Evolutionary conservation across 139 green algal species (phyloP).

Genomic region (Desmodesmus armatus): DNA sequence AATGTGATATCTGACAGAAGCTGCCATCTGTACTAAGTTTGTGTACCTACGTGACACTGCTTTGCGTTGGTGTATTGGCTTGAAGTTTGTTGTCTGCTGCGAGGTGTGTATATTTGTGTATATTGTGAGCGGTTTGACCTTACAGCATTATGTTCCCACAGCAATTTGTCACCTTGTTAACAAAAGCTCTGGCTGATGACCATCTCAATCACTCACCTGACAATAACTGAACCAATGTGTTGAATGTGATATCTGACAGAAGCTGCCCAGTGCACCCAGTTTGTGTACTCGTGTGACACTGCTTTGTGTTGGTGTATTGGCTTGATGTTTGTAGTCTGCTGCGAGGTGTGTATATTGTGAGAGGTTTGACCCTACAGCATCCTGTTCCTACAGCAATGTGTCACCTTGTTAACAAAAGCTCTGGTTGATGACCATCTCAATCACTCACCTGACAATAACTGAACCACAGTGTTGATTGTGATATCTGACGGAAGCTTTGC

Average conservation of each 20-base stretch:
- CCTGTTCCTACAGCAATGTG: too few species aligned
- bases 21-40: too few species aligned
- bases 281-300: too few species aligned
- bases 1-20: conserved; percentile 44
- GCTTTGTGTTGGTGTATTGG: background rate
- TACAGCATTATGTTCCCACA: too few species aligned
- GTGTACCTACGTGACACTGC: too few species aligned
- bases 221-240: conserved; percentile 46
- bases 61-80: background rate
- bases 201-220: conserved; percentile 48
- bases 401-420: background rate
- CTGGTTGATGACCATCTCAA: conserved; percentile 21
- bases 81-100: background rate
- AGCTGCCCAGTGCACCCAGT: too few species aligned
- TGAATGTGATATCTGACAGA: conserved; percentile 47
- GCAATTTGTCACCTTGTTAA: too few species aligned
- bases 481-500: background rate
- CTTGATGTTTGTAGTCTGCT: background rate
- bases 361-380: too few species aligned
- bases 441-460: conserved; percentile 65
- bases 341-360: background rate
- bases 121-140: background rate
- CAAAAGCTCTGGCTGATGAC: conserved; percentile 50
- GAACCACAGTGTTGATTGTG: conserved; percentile 36
- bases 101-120: background rate